Conservation (phyloP, 2,329 filamentous ascomycete species). For the Diplodia mutila region DNA sequence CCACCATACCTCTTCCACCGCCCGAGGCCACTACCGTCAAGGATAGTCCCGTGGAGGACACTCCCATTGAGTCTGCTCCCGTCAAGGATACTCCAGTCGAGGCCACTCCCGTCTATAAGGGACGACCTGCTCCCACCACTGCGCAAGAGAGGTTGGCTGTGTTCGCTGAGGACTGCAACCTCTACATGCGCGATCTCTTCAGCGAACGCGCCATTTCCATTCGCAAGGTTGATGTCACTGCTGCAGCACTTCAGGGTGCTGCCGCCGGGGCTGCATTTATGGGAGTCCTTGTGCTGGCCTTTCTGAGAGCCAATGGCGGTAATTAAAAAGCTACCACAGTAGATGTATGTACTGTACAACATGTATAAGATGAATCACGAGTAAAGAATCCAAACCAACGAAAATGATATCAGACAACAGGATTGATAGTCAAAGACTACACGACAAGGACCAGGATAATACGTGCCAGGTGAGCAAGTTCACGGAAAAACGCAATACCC, state of each 20-base stretch:
- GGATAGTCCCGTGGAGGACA: too few species aligned
- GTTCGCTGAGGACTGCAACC: slow-evolving; percentile 25
- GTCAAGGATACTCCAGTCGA: too few species aligned
- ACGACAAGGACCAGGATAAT: not conserved
- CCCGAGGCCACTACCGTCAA: slow-evolving; percentile 13
- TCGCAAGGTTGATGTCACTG: slow-evolving; percentile 51
- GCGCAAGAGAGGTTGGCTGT: not conserved
- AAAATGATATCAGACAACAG: not conserved
- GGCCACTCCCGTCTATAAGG: slow-evolving; percentile 6
- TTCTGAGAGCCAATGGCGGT: not conserved
- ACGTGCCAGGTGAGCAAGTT: not conserved
- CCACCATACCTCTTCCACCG: slow-evolving; percentile 15
- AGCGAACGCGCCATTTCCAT: slow-evolving; percentile 51
- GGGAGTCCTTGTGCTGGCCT: slow-evolving; percentile 26
- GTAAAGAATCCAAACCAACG: not conserved
- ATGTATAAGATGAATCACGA: slow-evolving; percentile 8
- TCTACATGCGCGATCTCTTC: slow-evolving; percentile 40
- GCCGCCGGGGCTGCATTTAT: slow-evolving; percentile 46
- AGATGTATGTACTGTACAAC: slow-evolving; percentile 14
- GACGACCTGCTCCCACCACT: not conserved
- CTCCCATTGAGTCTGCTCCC: too few species aligned
- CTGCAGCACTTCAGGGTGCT: slow-evolving; percentile 49
- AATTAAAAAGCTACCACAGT: not conserved
- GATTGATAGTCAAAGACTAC: not conserved
- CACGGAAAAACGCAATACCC: not conserved